Base-by-base conservation (phyloP, 2,329 filamentous ascomycete genomes). In the Hymenoscyphus repandus region DNA sequence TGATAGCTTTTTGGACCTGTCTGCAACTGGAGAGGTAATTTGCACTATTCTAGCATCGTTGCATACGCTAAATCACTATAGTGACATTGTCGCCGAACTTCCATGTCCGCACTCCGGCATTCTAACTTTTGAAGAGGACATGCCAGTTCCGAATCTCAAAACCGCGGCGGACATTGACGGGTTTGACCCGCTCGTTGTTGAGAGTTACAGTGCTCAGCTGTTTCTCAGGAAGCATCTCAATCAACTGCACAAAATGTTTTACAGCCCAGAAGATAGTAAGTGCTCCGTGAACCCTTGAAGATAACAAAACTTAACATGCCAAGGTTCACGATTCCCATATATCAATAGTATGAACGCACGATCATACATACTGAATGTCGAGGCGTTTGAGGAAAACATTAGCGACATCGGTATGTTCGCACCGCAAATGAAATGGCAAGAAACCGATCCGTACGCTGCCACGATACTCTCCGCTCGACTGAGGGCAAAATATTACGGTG, bases 401-500 rank as follows among this genome's bases (percentile, higher is more conserved):
- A 54, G 67, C 1, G 40, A 41, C 13, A 58, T 66, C 62, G 57
- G 64, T 15, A 77, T 77, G 70, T 74, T 78, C 13, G 74, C 77
- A 0, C 64, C 65, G 1, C 69, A 70, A 48, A 82, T 78, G 61
- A 66, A 65, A 63, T 92, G 78, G 69, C 70, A 52, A 37, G 62
- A 61, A 53, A 69, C 75, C 1, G 88, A 95, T 49, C 75, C 76
- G 4, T 89, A 90, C 1, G 80, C 90, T 0, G 68, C 64, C 0
- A 83, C 96, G 44, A 90, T 97, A 53, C 82, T 96, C 13, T 76
- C 82, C 11, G 92, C 92, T 31, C 82, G 93, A 18, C 75, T 97
- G 54, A 84, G 92, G 38, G 93, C 88, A 12, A 97, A 99, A 68
- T 97, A 93, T 68, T 97, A 92, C 75, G 93, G 93, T 17, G 91